Percentiles rank a stretch among this genome's conserved stretches.
Evolutionary conservation across 139 green algal genomes (phyloP).

Genomic region (Eudorina sp.): DNA sequence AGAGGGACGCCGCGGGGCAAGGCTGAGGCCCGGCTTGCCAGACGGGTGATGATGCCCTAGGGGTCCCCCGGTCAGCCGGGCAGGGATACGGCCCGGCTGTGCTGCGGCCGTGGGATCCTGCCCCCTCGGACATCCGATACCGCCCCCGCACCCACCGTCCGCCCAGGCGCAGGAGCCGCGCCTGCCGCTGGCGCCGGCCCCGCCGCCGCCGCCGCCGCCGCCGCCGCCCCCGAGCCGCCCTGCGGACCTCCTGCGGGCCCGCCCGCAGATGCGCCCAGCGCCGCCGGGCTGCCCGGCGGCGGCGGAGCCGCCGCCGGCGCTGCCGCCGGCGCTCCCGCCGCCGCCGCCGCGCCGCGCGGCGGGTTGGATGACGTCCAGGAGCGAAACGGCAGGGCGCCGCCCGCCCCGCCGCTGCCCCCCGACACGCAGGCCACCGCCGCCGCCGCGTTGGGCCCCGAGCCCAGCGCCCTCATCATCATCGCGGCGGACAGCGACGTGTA

Average conservation of each 20-base stretch:
- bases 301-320: background rate
- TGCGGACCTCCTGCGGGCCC: background rate
- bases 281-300: background rate
- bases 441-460: constrained; percentile 28
- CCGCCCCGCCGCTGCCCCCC: background rate
- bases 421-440: constrained; percentile 7
- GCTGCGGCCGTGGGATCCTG: too few relatives aligned
- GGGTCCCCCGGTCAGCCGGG: too few relatives aligned
- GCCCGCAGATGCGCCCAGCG: background rate
- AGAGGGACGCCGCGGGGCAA: too few relatives aligned
- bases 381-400: background rate
- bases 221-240: background rate
- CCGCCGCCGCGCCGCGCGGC: background rate
- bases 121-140: too few relatives aligned
- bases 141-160: background rate
- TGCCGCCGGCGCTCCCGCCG: background rate
- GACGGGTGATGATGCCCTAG: too few relatives aligned
- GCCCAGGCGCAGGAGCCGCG: background rate
- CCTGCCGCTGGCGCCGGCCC: background rate
- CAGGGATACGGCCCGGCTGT: too few relatives aligned
- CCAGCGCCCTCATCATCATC: constrained; percentile 44
- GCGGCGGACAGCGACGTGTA: constrained; percentile 19
- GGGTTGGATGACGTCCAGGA: background rate
- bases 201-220: background rate
- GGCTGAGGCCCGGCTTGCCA: too few relatives aligned